phyloP scores from a whole-genome alignment of 352 stramenopile species.

The Thalassiosira exigua region DNA sequence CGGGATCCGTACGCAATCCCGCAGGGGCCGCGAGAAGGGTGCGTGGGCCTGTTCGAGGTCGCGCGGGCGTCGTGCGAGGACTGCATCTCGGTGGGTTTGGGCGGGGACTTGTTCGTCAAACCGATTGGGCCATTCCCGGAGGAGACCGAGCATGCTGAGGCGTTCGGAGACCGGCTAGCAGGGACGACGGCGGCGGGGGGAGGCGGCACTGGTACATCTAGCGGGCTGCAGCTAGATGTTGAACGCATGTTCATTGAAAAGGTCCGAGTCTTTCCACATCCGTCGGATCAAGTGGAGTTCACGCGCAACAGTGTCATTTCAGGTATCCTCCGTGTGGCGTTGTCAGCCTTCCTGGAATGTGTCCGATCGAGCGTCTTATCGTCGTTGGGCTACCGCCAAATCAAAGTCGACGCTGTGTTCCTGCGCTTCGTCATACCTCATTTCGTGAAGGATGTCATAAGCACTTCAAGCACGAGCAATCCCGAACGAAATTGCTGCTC shows the following conservation, averaged over 20 bases:
- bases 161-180: constrained; percentile 51
- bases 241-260: constrained; percentile 84
- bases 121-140: constrained; percentile 68
- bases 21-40: constrained; percentile 40
- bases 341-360: constrained; percentile 68
- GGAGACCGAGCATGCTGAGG: constrained; percentile 49
- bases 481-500: constrained; percentile 50
- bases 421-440: constrained; percentile 74
- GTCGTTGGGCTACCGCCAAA: constrained; percentile 67
- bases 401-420: constrained; percentile 78
- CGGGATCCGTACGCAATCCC: constrained; percentile 60
- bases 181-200: constrained; percentile 3
- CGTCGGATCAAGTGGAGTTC: constrained; percentile 61
- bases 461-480: too few species aligned
- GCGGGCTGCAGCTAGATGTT: constrained; percentile 77
- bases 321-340: constrained; percentile 66
- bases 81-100: constrained; percentile 74
- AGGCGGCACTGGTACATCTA: constrained; percentile 27
- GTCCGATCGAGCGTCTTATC: constrained; percentile 67
- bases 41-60: constrained; percentile 60
- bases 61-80: constrained; percentile 66
- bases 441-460: constrained; percentile 76
- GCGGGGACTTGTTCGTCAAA: constrained; percentile 59
- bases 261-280: constrained; percentile 64
- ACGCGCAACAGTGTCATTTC: constrained; percentile 67